Evolutionary conservation across 1,284 basidiomycete species (phyloP).

Genomic region (Trichosporon coremiiforme): DNA sequence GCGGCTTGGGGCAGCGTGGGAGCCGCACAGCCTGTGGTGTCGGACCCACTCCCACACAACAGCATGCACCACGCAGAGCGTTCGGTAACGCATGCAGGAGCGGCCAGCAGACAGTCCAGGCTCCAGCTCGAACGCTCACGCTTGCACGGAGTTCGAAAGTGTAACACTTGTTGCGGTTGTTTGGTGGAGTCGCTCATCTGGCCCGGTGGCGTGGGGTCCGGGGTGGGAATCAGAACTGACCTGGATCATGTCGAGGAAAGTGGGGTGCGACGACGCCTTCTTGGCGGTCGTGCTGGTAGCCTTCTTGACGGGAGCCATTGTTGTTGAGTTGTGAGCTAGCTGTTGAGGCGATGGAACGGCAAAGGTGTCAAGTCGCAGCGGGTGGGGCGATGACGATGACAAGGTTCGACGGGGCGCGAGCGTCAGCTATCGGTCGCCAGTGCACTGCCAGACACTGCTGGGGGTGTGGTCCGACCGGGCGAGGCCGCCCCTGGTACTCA

Average conservation of each 20-base stretch:
- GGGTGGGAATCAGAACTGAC: conserved; percentile 40
- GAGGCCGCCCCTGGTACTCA: conserved; percentile 6
- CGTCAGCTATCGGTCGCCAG: conserved; percentile 24
- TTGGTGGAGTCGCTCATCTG: neutral
- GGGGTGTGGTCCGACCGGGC: neutral
- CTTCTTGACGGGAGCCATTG: conserved; percentile 44
- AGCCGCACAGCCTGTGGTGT: neutral
- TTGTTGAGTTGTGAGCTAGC: conserved; percentile 24
- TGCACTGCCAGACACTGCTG: conserved; percentile 1
- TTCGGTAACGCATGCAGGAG: neutral
- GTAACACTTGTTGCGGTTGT: neutral
- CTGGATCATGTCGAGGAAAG: conserved; percentile 58
- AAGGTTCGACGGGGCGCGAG: conserved; percentile 5
- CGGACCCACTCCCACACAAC: neutral
- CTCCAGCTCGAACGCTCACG: neutral
- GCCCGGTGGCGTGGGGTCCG: conserved; percentile 21
- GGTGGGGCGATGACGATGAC: conserved; percentile 11
- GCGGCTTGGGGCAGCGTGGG: conserved; percentile 13
- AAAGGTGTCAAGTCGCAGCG: conserved; percentile 1
- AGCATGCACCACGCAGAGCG: neutral
- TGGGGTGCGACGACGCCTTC: conserved; percentile 54
- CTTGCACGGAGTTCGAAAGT: neutral
- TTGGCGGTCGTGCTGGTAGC: conserved; percentile 35
- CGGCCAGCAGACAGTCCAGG: neutral
- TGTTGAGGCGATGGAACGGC: conserved; percentile 9